Percentiles rank a stretch among this genome's conserved stretches.
These are phyloP conservation scores for Discostella stelligera DNA, from an alignment of 352 stramenopile species.

Conservation along the genomic window DNA sequence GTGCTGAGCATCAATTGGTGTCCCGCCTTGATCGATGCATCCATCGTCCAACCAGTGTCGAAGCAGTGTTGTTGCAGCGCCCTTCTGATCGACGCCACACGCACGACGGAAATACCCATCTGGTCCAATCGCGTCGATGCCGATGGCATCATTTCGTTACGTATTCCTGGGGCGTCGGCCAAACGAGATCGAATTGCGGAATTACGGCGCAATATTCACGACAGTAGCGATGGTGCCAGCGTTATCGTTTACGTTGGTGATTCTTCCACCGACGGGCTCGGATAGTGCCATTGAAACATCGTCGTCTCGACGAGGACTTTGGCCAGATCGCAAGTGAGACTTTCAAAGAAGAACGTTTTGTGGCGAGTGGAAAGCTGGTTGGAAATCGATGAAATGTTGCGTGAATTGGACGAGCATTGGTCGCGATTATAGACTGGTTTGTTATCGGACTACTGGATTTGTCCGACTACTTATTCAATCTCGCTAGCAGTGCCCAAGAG, in stretches of 20 bases:
- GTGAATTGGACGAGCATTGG: slow-evolving; percentile 38
- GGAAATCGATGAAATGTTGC: slow-evolving; percentile 47
- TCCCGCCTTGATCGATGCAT: slow-evolving; percentile 52
- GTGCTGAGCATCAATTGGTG: slow-evolving; percentile 71
- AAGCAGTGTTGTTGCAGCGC: slow-evolving; percentile 22
- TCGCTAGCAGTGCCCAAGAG: slow-evolving; percentile 17
- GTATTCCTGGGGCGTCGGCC: slow-evolving; percentile 51
- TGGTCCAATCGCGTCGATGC: slow-evolving; percentile 62
- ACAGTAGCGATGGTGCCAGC: slow-evolving; percentile 14
- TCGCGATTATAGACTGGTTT: not conserved
- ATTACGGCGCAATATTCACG: slow-evolving; percentile 28
- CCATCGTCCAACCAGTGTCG: slow-evolving; percentile 48
- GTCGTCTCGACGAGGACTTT: slow-evolving; percentile 21
- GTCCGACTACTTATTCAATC: not conserved
- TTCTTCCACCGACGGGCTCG: slow-evolving; percentile 56
- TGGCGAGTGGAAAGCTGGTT: slow-evolving; percentile 45
- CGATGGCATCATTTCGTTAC: slow-evolving; percentile 46
- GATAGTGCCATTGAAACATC: slow-evolving; percentile 35
- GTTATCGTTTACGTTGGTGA: slow-evolving; percentile 68
- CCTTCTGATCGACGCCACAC: slow-evolving; percentile 23
- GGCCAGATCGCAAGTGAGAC: not conserved
- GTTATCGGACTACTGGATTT: not conserved
- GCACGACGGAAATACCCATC: slow-evolving; percentile 50
- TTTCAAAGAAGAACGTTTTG: slow-evolving; percentile 19
- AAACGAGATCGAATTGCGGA: slow-evolving; percentile 53